phyloP scores from a whole-genome alignment of 2,329 filamentous ascomycete genomes.

The Talaromyces sp. region DNA sequence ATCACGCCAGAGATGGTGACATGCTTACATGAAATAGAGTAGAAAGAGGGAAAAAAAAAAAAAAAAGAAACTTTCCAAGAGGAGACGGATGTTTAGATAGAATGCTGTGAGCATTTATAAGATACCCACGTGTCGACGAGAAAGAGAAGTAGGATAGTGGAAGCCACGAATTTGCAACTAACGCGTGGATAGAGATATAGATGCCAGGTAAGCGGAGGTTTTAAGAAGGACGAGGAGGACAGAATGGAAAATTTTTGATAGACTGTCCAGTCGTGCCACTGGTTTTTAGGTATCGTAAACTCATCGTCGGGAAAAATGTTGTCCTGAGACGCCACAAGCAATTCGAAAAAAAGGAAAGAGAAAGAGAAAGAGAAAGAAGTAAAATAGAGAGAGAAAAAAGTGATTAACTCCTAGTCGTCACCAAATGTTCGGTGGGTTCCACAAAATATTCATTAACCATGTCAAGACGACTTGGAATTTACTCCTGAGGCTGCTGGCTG shows the following conservation, averaged over 20 bases:
- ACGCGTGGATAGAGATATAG: not conserved
- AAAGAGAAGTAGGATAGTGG: not conserved
- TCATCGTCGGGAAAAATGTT: not conserved
- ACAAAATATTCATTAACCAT: conserved; percentile 2
- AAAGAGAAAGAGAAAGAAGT: conserved; percentile 4
- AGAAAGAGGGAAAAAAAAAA: not conserved
- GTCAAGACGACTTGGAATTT: conserved; percentile 15
- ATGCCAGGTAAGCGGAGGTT: not conserved
- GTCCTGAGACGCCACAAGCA: not conserved
- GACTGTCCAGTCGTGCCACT: not conserved
- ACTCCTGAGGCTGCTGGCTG: conserved; percentile 66
- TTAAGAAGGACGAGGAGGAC: not conserved
- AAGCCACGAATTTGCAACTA: not conserved
- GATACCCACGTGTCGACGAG: not conserved
- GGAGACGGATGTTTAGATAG: not conserved
- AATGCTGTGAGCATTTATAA: not conserved
- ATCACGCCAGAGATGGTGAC: not conserved
- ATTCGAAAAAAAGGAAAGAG: not conserved
- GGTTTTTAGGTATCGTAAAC: not conserved
- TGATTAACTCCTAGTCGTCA: not conserved
- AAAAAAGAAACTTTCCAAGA: not conserved
- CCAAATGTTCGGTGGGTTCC: not conserved
- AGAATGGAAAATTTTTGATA: not conserved
- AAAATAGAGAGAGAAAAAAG: not conserved
- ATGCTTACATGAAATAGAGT: not conserved